Evolutionary conservation across 768 basidiomycete species (phyloP).

Genomic region (Gymnopilus junonius): DNA sequence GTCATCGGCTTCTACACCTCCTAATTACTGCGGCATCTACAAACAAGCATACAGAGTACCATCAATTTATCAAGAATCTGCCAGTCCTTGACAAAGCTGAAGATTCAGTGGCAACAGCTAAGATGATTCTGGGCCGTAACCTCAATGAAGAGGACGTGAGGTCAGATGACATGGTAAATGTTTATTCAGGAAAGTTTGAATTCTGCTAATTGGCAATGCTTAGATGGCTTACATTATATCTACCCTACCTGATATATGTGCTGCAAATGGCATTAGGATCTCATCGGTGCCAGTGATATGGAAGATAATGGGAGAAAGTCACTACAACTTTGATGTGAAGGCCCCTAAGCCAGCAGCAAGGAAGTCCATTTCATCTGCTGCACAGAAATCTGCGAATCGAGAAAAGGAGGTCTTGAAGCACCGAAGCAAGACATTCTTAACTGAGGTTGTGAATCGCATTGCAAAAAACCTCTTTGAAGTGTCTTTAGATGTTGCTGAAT

Average conservation of each 20-base stretch:
- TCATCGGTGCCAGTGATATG: conserved; percentile 47
- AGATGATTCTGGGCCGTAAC: conserved; percentile 45
- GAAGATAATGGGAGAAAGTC: conserved; percentile 15
- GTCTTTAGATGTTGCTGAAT: conserved; percentile 39
- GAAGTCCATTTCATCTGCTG: not conserved
- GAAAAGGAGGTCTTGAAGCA: conserved; percentile 31
- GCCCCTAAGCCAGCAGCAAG: not conserved
- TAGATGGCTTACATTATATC: conserved; percentile 51
- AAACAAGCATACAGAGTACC: conserved; percentile 39
- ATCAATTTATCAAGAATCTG: conserved; percentile 43
- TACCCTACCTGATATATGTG: conserved; percentile 40
- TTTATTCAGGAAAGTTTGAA: not conserved
- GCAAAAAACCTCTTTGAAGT: conserved; percentile 51
- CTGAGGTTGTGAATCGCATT: conserved; percentile 50
- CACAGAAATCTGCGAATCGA: conserved; percentile 20
- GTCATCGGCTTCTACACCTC: conserved; percentile 55
- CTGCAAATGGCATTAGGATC: conserved; percentile 31
- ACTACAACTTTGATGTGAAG: conserved; percentile 2
- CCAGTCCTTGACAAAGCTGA: conserved; percentile 26
- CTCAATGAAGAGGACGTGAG: conserved; percentile 47
- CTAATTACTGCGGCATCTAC: conserved; percentile 42
- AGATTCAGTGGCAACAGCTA: conserved; percentile 34
- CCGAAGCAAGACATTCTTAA: conserved; percentile 42
- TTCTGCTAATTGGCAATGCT: not conserved
- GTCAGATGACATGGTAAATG: conserved; percentile 49